Base-by-base conservation (phyloP, 495 filamentous ascomycete species). In the Penicillium angulare region DNA sequence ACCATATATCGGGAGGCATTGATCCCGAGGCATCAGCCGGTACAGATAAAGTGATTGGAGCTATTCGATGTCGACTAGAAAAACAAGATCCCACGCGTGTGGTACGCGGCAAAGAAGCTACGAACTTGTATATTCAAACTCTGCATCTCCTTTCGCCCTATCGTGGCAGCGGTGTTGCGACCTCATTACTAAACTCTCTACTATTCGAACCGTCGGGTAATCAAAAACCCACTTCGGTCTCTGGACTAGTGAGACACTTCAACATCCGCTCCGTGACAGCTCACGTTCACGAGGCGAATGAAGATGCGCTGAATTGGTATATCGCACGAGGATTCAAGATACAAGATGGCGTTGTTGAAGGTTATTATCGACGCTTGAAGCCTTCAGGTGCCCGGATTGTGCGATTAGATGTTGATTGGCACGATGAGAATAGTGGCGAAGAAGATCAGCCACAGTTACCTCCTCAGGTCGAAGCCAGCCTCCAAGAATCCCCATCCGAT, bases 271-370 rank as follows among this genome's bases (percentile, higher is more conserved):
- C 71, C 12, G 79, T 90, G 9, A 91, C 88, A 45, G 93, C 93
- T 12, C 93, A 98, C 72, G 93, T 97, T 2, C 97, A 95, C 86
- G 89, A 93, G 52, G 84, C 86, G 50, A 97, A 98, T 62, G 79
- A 81, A 9, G 93, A 96, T 34, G 93, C 81, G 0, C 65, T 95
- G 63, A 79, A 81, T 50, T 98, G 93, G 93, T 98, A 98, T 75
- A 55, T 65, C 17, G 79, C 80, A 47, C 78, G 90, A n/a, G 90
- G 92, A 4, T 98, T 98, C 55, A 64, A 67, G 50, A 66, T 77
- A 7, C 73, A 83, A 27, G 71, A 75, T 13, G 79, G 69, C 39
- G 73, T 85, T 10, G 64, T 89, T 1, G 67, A 85, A 50, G 86
- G 83, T 7, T 98, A 97, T 69, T 98, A 98, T 74, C 80, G 85